Evolutionary conservation across 371 early-diverging fungal species (phyloP).

Genomic region (Mortierella sp.): DNA sequence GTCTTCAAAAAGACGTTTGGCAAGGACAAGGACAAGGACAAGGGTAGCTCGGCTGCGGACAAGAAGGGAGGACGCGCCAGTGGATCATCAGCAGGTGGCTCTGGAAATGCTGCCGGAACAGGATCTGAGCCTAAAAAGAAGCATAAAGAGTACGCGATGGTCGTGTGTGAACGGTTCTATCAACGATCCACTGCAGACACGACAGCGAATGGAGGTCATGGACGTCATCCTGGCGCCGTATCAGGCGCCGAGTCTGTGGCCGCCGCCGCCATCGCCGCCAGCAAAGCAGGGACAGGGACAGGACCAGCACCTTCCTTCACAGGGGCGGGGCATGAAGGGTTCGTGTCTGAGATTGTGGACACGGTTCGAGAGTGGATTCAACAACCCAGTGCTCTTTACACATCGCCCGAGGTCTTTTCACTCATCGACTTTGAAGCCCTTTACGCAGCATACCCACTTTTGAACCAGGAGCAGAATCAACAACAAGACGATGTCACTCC

Average conservation of each 20-base stretch:
- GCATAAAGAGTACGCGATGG: constrained; percentile 55
- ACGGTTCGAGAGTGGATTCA: constrained; percentile 54
- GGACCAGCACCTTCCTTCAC: constrained; percentile 15
- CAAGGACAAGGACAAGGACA: constrained; percentile 13
- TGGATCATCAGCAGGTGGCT: constrained; percentile 10
- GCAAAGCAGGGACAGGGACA: constrained; percentile 45
- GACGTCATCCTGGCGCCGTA: constrained; percentile 15
- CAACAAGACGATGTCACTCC: constrained; percentile 47
- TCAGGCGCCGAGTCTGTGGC: constrained; percentile 50
- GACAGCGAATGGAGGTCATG: constrained; percentile 12
- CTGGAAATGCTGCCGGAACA: constrained; percentile 1
- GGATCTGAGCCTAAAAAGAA: constrained; percentile 56
- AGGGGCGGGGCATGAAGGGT: constrained; percentile 27
- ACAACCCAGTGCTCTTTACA: constrained; percentile 50
- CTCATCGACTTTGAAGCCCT: constrained; percentile 53
- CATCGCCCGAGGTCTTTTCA: constrained; percentile 52
- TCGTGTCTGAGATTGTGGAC: constrained; percentile 48
- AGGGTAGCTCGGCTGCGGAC: constrained; percentile 17
- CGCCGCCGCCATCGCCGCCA: constrained; percentile 51
- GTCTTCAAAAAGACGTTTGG: constrained; percentile 79
- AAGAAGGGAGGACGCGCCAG: constrained; percentile 37
- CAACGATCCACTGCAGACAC: constrained; percentile 48
- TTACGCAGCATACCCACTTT: constrained; percentile 61
- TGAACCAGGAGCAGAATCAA: constrained; percentile 36
- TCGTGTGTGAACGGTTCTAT: constrained; percentile 45